Base-by-base conservation (phyloP, 768 basidiomycete genomes). In the Hydnomerulius pinastri region DNA sequence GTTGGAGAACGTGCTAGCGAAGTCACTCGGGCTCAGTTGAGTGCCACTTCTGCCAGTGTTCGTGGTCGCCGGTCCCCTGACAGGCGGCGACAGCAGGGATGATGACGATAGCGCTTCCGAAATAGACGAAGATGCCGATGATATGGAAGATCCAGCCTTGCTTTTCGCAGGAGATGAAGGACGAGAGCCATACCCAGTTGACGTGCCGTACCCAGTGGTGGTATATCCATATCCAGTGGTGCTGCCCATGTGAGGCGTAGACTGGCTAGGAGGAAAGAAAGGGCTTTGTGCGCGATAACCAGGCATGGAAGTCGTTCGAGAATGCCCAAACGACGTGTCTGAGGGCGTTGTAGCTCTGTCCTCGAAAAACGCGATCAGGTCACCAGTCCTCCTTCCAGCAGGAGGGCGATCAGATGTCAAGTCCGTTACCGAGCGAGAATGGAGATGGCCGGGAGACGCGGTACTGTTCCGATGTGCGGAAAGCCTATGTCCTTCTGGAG, bases 351-450 rank as follows among this genome's bases (percentile, higher is more conserved):
- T 71, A 7, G 78, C 72, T 49, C 72, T 75, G 51, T 79, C 76
- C 54, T 85, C 90, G 51, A 90, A 92, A 24, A 85, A 81, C 0
- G 89, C 87, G 32, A 87, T 86, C 42, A 92, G 77, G 47, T 87
- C 83, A 12, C 77, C 85, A 0, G 87, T 76, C 13, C 86, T 80
- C 29, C 83, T 65, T n/a, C 70, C 68, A 23, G 53, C 74, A 2
- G 81, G 80, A 38, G 77, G 80, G 8, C 71, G 69, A 43, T 75
- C 78, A 11, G 73, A 64, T 9, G 66, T 70, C 2, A 84, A 73
- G 41, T 89, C 87, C 1, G 86, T 86, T 1, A 76, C 73, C 15
- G 82, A 72, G 28, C 86, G 78, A 8, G 72, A 72, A 60, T 87
- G 85, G 15, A 62, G 41, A 45, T 67, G 59, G 0, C 65, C 70